Evolutionary conservation across 2,329 filamentous ascomycete species (phyloP).

Genomic region (Exophiala sp.): DNA sequence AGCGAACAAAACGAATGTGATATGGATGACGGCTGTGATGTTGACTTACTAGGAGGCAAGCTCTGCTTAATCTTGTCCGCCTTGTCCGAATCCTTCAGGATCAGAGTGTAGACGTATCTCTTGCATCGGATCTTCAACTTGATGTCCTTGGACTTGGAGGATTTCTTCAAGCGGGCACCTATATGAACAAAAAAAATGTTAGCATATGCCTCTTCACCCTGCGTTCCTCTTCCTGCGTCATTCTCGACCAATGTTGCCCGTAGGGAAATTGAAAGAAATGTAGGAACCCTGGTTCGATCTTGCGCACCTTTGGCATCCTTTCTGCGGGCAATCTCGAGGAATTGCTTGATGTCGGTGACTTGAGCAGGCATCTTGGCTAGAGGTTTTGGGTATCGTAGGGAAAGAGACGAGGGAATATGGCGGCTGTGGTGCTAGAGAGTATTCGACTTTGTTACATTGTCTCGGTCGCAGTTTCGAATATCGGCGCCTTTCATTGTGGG

Average conservation of each 20-base stretch:
- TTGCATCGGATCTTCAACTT: conserved; percentile 99
- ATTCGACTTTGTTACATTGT: too few species aligned
- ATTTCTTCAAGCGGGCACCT: conserved; percentile 96
- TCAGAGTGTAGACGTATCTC: conserved; percentile 92
- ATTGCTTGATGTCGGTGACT: conserved; percentile 98
- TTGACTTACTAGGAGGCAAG: conserved; percentile 92
- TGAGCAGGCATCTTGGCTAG: conserved; percentile 84
- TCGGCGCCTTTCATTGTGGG: background rate
- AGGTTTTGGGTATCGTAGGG: background rate
- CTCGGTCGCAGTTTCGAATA: conserved; percentile 1
- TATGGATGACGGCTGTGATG: too few species aligned
- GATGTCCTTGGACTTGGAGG: conserved; percentile 70
- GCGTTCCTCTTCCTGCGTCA: too few species aligned
- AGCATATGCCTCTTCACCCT: too few species aligned
- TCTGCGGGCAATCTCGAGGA: conserved; percentile 99
- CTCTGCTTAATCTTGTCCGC: conserved; percentile 99
- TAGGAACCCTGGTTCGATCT: conserved; percentile 16
- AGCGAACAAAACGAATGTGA: too few species aligned
- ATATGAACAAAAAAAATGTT: conserved; percentile 13
- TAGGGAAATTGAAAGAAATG: too few species aligned
- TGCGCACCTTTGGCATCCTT: conserved; percentile 98
- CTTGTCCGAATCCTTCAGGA: conserved; percentile 98
- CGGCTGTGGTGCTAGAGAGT: background rate
- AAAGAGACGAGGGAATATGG: background rate
- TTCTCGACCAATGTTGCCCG: too few species aligned